Evolutionary conservation across 495 filamentous ascomycete genomes (phyloP).

Genomic region (Glutinoglossum americanum): DNA sequence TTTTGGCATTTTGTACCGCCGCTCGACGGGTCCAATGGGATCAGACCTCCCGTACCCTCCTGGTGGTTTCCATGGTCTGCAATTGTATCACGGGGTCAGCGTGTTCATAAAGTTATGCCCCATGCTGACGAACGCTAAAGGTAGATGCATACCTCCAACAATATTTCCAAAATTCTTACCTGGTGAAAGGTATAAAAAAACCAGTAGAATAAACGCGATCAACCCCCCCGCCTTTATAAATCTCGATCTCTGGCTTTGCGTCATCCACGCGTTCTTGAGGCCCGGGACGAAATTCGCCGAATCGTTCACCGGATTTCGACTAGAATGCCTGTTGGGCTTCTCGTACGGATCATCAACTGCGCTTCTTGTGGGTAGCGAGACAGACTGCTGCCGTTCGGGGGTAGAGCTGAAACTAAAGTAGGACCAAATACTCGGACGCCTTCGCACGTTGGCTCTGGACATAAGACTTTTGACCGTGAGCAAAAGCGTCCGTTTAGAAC

Average conservation of each 20-base stretch:
- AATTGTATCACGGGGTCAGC: not conserved
- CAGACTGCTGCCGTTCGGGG: constrained; percentile 16
- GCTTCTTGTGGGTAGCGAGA: constrained; percentile 19
- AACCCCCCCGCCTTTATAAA: constrained; percentile 69
- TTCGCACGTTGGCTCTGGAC: constrained; percentile 21
- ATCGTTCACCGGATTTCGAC: constrained; percentile 6
- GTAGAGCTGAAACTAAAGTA: constrained; percentile 23
- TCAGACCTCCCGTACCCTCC: constrained; percentile 20
- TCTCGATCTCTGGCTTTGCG: constrained; percentile 25
- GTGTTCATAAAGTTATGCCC: not conserved
- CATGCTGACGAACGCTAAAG: not conserved
- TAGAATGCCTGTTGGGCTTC: constrained; percentile 20
- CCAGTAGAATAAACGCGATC: constrained; percentile 46
- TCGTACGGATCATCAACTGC: constrained; percentile 20
- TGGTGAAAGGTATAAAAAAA: constrained; percentile 57
- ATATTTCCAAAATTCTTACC: constrained; percentile 20
- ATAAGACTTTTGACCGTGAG: constrained; percentile 7
- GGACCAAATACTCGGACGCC: constrained; percentile 25
- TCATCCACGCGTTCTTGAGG: constrained; percentile 27
- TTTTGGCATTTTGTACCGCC: constrained; percentile 56
- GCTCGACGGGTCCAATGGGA: constrained; percentile 33
- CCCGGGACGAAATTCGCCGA: constrained; percentile 15
- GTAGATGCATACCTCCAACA: constrained; percentile 18
- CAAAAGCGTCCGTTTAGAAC: constrained; percentile 5
- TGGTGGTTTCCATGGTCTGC: not conserved